Base-by-base conservation (phyloP, 257 asterid species). In the Jacaranda mimosifolia region DNA sequence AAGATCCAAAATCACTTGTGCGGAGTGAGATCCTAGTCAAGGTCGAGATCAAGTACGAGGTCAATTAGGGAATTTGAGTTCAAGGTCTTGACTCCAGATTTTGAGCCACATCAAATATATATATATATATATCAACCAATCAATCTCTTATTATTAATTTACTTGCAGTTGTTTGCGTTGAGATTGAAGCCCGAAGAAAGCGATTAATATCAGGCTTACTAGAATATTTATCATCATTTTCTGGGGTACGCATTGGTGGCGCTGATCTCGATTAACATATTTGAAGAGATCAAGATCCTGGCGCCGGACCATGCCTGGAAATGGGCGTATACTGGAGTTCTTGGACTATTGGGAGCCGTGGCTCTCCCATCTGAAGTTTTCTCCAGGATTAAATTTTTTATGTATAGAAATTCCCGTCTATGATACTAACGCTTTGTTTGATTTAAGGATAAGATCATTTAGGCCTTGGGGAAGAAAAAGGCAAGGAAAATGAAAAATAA, bases 181-280 rank as follows among this genome's bases (percentile, higher is more conserved):
- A 73, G 88, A 51, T 52, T 87, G 15, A 83, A 80, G 82, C 96
- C 93, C 0, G 9, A 13, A 0, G 3, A 0, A 0, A 5, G 0
- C 0, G 89, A 85, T 7, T 80, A 64, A 0, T 79, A 76, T 56
- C 72, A 87, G 7, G 43, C 14, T 1, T 84, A 81, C 63, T 88
- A 93, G 96, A 88, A 88, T 63, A 87, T 88, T 86, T 90, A 90
- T 38, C 93, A 88, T 70, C 90, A 86, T 66, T 78, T 77, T 21
- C 75, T 90, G 57, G 93, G 96, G 11, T 90, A 86, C 32, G 26
- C 87, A 5, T 26, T 90, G 59, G 57, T 90, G 19, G 76, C 80
- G 5, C 49, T 85, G 59, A 82, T 87, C 7, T 73, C 70, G 5
- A 65, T 85, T 1, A 90, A 88, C 82, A 90, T 88, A 39, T 88